Percentiles rank a stretch among this genome's conserved stretches.
Evolutionary conservation across 352 stramenopile genomes (phyloP).

Genomic region (Phytophthora ramorum): DNA sequence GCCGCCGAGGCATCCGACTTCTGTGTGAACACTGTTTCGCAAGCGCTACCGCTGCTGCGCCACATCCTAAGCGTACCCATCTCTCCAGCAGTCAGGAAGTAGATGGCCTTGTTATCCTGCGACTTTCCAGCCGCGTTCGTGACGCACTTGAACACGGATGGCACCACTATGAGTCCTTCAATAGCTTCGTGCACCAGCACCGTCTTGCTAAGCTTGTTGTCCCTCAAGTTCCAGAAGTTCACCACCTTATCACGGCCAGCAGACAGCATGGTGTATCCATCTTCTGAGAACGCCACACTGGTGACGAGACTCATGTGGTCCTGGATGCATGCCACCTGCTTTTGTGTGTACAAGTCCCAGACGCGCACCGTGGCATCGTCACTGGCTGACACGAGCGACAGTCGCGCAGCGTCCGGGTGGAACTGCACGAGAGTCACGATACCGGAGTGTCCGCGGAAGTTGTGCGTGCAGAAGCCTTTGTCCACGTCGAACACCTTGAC

Average conservation of each 20-base stretch:
- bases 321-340: slow-evolving; percentile 88
- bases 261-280: slow-evolving; percentile 89
- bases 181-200: slow-evolving; percentile 95
- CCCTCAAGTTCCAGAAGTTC: slow-evolving; percentile 90
- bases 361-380: slow-evolving; percentile 83
- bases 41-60: slow-evolving; percentile 45
- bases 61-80: slow-evolving; percentile 90
- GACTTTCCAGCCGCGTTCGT: slow-evolving; percentile 24
- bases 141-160: slow-evolving; percentile 64
- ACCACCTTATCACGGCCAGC: slow-evolving; percentile 94
- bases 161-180: slow-evolving; percentile 93
- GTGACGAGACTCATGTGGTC: slow-evolving; percentile 97
- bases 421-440: slow-evolving; percentile 92
- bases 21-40: slow-evolving; percentile 57
- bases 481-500: slow-evolving; percentile 96
- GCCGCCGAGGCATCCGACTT: slow-evolving; percentile 39
- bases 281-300: slow-evolving; percentile 90
- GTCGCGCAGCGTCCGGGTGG: slow-evolving; percentile 66
- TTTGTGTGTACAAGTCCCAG: slow-evolving; percentile 88
- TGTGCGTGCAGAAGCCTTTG: slow-evolving; percentile 94
- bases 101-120: slow-evolving; percentile 71
- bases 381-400: slow-evolving; percentile 81
- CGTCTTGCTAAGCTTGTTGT: slow-evolving; percentile 90
- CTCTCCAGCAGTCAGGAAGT: slow-evolving; percentile 94
- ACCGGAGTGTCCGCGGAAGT: slow-evolving; percentile 87